Evolutionary conservation across 1,284 basidiomycete genomes (phyloP).

Genomic region (Cystobasidium sp.): DNA sequence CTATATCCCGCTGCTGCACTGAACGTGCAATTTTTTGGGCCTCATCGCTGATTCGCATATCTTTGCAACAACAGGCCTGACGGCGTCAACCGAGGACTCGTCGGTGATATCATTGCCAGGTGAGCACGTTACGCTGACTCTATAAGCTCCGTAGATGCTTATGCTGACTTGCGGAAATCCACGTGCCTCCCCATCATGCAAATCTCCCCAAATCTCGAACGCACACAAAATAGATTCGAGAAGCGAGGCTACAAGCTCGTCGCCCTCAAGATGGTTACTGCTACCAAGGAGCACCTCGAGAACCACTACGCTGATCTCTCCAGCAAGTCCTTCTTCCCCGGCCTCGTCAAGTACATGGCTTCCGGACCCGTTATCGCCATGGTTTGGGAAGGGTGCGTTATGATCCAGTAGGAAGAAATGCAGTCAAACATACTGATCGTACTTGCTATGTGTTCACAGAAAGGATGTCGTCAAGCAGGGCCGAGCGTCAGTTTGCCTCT

Average conservation of each 20-base stretch:
- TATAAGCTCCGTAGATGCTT: neutral
- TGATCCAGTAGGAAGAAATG: too few species aligned
- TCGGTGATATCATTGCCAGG: slow-evolving; percentile 67
- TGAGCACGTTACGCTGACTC: slow-evolving; percentile 12
- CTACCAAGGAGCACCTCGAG: slow-evolving; percentile 72
- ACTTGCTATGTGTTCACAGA: too few species aligned
- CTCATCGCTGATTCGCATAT: neutral
- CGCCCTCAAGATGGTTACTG: slow-evolving; percentile 64
- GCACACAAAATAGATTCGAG: too few species aligned
- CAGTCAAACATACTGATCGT: too few species aligned
- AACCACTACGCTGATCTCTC: slow-evolving; percentile 93
- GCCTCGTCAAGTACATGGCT: slow-evolving; percentile 79
- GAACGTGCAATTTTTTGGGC: slow-evolving; percentile 37
- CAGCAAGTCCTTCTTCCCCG: slow-evolving; percentile 89
- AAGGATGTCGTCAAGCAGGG: slow-evolving; percentile 82
- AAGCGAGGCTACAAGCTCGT: slow-evolving; percentile 92
- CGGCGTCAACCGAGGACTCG: slow-evolving; percentile 92
- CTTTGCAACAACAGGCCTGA: slow-evolving; percentile 69
- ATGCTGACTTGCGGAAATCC: neutral
- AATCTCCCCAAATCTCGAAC: too few species aligned
- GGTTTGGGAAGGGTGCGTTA: slow-evolving; percentile 91
- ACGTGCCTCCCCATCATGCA: neutral
- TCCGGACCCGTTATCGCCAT: slow-evolving; percentile 91
- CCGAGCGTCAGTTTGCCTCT: slow-evolving; percentile 31
- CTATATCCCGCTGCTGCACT: neutral